Conservation (phyloP, 1,284 basidiomycete species). For the Pyrrhoderma lamaoense region DNA sequence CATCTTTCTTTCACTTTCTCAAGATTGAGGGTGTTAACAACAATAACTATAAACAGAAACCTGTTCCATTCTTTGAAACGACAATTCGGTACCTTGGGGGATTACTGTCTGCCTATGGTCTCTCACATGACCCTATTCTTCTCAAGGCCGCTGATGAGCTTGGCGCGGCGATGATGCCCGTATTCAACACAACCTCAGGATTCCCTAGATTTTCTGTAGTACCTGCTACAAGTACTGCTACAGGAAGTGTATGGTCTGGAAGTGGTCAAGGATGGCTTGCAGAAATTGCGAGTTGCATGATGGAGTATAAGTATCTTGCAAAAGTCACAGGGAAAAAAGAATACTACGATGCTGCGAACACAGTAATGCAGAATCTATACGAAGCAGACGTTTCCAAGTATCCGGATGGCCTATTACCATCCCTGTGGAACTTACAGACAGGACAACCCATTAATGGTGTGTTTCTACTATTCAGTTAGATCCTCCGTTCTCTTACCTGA, state of each 20-base stretch:
- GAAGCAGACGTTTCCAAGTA: constrained; percentile 17
- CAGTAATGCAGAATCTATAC: constrained; percentile 16
- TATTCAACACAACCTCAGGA: constrained; percentile 43
- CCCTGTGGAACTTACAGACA: constrained; percentile 12
- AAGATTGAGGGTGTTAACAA: constrained; percentile 9
- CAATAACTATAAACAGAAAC: constrained; percentile 20
- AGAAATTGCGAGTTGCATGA: constrained; percentile 48
- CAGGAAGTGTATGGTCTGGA: constrained; percentile 4
- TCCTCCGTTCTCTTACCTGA: background rate
- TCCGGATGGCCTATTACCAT: constrained; percentile 13
- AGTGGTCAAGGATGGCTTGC: constrained; percentile 24
- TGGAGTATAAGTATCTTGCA: constrained; percentile 60
- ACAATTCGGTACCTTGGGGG: constrained; percentile 72
- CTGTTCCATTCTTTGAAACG: constrained; percentile 65
- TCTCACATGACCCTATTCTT: constrained; percentile 49
- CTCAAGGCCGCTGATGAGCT: constrained; percentile 46
- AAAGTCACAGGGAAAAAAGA: constrained; percentile 47
- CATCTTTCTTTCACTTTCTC: constrained; percentile 17
- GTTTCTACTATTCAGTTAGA: background rate
- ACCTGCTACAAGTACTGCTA: constrained; percentile 23
- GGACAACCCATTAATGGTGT: constrained; percentile 16
- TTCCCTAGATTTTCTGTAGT: constrained; percentile 45
- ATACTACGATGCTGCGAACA: constrained; percentile 42
- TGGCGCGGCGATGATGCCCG: constrained; percentile 41
- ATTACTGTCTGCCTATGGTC: constrained; percentile 61